phyloP scores from a whole-genome alignment of 2,329 filamentous ascomycete genomes.

The Pyrenochaeta sp. region DNA sequence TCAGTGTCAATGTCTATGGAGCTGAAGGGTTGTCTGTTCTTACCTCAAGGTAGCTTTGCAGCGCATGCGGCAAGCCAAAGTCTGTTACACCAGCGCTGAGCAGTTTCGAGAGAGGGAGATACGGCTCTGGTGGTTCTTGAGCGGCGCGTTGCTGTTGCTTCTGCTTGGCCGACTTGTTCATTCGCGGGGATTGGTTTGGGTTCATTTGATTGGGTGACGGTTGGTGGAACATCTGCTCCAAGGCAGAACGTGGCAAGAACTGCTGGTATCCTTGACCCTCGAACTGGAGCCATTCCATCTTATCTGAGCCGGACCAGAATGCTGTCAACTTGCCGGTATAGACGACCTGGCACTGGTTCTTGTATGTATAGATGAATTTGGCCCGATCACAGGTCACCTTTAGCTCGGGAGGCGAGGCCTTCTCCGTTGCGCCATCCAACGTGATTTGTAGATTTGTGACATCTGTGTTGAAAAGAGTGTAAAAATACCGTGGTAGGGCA shows the following conservation, averaged over 20 bases:
- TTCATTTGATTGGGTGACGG: slow-evolving; percentile 58
- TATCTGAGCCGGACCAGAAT: slow-evolving; percentile 78
- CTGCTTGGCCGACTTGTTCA: slow-evolving; percentile 65
- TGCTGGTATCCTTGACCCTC: slow-evolving; percentile 80
- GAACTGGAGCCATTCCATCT: slow-evolving; percentile 87
- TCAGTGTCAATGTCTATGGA: slow-evolving; percentile 29
- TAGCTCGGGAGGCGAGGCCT: slow-evolving; percentile 68
- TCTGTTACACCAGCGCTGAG: slow-evolving; percentile 57
- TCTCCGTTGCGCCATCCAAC: slow-evolving; percentile 73
- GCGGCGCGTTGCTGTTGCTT: slow-evolving; percentile 47
- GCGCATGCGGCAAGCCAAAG: slow-evolving; percentile 64
- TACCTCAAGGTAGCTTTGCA: slow-evolving; percentile 71
- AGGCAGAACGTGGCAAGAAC: slow-evolving; percentile 75
- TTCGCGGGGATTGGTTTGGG: slow-evolving; percentile 64
- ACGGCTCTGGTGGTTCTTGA: slow-evolving; percentile 46
- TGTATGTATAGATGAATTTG: slow-evolving; percentile 89
- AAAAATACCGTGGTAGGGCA: slow-evolving; percentile 86
- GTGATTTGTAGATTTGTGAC: slow-evolving; percentile 86
- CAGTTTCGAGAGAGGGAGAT: slow-evolving; percentile 56
- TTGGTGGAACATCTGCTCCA: slow-evolving; percentile 57
- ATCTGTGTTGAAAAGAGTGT: slow-evolving; percentile 84
- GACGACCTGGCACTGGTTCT: slow-evolving; percentile 81
- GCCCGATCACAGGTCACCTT: slow-evolving; percentile 79
- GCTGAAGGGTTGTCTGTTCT: slow-evolving; percentile 21
- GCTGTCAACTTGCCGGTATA: slow-evolving; percentile 79